Evolutionary conservation across 2,329 filamentous ascomycete species (phyloP), one percentile per base, ranked within the genome.

Genomic region (Emmonsiellopsis sp.): DNA sequence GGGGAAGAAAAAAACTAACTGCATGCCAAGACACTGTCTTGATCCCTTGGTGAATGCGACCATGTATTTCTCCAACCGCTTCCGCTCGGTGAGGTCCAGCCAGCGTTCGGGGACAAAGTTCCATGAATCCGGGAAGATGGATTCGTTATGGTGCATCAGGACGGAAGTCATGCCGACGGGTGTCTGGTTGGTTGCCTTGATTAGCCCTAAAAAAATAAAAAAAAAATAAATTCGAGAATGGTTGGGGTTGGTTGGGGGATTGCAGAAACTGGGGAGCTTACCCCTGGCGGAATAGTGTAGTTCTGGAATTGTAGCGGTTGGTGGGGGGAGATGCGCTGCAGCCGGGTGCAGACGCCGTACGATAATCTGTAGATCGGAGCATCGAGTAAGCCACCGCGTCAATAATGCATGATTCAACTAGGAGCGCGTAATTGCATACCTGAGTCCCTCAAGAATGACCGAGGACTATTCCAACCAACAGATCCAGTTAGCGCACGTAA

Each of bases 31-130:
- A 35, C 61, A 62, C 5, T 51, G 35, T 16, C 60, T 44, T 6
- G 57, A 55, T 1, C 61, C 61, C 15, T 60, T 62, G 45, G 50
- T 52, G 41, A 63, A 63, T 11, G 61, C 40, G 5, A 63, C 61
- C 40, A 63, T 44, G 43, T 62, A 62, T 38, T 55, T 59, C 20
- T 61, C 57, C 20, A 63, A 43, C n/a, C 55, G 49, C 15, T 57
- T 56, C 2, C 57, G 51, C 49, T 59, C 50, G 6, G 51, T 49
- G 16, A 34, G 32, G 41, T 60, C 57, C 10, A 63, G 37, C 62
- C 62, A 63, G 6, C 62, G 60, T 50, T 61, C 58, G 4, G 62
- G 62, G 15, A 54, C 16, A 47, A 61, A 63, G 6, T 40, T 52
- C 10, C 56, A 30, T 4, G 61, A 54, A 15, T 63, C 54, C 3